Percentiles rank a stretch among this genome's conserved stretches.
Evolutionary conservation across 352 stramenopile genomes (phyloP).

Genomic region (Bremia lactucae): DNA sequence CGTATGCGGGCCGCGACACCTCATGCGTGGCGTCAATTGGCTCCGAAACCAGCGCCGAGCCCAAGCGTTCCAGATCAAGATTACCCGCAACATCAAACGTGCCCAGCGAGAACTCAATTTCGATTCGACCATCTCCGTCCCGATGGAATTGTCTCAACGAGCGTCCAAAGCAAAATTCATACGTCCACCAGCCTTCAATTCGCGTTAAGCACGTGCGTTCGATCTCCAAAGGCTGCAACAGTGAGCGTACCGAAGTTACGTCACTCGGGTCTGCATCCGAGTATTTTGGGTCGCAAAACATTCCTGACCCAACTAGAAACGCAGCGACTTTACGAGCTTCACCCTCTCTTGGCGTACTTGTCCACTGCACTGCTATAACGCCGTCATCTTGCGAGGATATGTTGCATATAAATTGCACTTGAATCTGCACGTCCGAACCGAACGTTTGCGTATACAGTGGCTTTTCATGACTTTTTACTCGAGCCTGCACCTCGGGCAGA

Average conservation of each 20-base stretch:
- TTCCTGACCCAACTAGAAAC: conserved; percentile 52
- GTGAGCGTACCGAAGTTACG: conserved; percentile 34
- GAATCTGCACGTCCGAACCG: conserved; percentile 16
- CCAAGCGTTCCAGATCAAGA: conserved; percentile 28
- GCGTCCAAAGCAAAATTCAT: conserved; percentile 72
- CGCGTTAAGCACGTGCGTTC: conserved; percentile 55
- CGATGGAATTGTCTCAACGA: conserved; percentile 68
- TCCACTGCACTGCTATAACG: conserved; percentile 38
- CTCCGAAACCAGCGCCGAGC: conserved; percentile 46
- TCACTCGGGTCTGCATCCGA: conserved; percentile 35
- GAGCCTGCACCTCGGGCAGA: conserved; percentile 30
- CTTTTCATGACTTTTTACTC: conserved; percentile 28
- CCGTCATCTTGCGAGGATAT: conserved; percentile 30
- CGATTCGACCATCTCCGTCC: conserved; percentile 49
- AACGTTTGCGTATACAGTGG: conserved; percentile 63
- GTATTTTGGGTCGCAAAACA: conserved; percentile 58
- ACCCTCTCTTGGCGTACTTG: conserved; percentile 1
- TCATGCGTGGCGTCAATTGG: conserved; percentile 75
- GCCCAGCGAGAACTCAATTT: conserved; percentile 59
- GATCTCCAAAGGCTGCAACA: conserved; percentile 42
- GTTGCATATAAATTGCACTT: conserved; percentile 68
- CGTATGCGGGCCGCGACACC: conserved; percentile 47
- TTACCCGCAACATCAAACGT: conserved; percentile 43
- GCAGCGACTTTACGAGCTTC: conserved; percentile 14
- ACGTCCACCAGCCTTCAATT: conserved; percentile 79